Conservation (phyloP, 163 green algal species). For the Coccomyxa subellipsoidea region DNA sequence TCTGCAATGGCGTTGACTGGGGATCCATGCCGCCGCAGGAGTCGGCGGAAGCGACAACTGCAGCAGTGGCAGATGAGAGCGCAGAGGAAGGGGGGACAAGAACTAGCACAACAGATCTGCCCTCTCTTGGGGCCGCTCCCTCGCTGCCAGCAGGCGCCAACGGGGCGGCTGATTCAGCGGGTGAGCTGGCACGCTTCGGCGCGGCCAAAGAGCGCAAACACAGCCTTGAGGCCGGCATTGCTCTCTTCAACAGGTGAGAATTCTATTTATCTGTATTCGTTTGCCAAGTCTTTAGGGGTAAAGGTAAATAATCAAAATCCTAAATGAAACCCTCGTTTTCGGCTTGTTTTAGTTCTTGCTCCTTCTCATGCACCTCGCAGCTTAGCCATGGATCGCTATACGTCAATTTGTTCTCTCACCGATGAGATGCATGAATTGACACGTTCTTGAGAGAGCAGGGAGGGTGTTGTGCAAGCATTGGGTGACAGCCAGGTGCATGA, state of each 20-base stretch:
- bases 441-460: too few relatives aligned
- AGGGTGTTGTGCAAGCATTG: too few relatives aligned
- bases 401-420: too few relatives aligned
- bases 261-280: neutral
- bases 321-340: too few relatives aligned
- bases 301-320: too few relatives aligned
- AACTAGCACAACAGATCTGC: neutral
- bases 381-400: too few relatives aligned
- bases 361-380: too few relatives aligned
- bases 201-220: constrained; percentile 75
- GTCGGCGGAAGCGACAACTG: neutral
- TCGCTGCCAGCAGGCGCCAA: neutral
- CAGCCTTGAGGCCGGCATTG: constrained; percentile 65
- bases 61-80: neutral
- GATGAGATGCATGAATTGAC: too few relatives aligned
- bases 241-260: constrained; percentile 82
- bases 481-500: too few relatives aligned
- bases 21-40: neutral
- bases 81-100: neutral
- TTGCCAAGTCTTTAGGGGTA: too few relatives aligned
- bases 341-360: too few relatives aligned
- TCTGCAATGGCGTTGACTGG: too few relatives aligned
- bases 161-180: neutral
- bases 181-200: constrained; percentile 60
- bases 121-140: neutral